Evolutionary conservation across 2,329 filamentous ascomycete genomes (phyloP).

Genomic region (Zymoseptoria brevis): DNA sequence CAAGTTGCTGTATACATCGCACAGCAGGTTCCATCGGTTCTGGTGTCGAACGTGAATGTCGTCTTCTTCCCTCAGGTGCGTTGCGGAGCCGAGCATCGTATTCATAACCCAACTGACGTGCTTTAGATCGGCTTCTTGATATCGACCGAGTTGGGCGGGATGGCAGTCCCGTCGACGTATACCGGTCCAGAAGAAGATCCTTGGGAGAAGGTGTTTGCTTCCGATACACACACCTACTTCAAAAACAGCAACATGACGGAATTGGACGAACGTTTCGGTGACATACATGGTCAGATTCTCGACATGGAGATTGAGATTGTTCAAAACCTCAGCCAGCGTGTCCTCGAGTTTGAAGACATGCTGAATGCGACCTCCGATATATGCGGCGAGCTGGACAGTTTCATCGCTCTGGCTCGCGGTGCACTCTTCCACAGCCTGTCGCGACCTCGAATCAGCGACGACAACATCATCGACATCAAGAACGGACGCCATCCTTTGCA

Average conservation of each 20-base stretch:
- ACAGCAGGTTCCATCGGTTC: slow-evolving; percentile 51
- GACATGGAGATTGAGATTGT: slow-evolving; percentile 87
- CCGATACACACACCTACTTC: slow-evolving; percentile 65
- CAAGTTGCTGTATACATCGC: slow-evolving; percentile 59
- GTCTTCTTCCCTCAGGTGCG: slow-evolving; percentile 71
- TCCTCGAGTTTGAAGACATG: slow-evolving; percentile 60
- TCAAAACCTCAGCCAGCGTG: slow-evolving; percentile 61
- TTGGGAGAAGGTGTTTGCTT: slow-evolving; percentile 74
- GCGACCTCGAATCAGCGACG: slow-evolving; percentile 59
- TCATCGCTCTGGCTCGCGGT: slow-evolving; percentile 71
- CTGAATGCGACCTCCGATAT: slow-evolving; percentile 66
- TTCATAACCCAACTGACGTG: not conserved
- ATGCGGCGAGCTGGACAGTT: slow-evolving; percentile 78
- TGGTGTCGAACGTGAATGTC: slow-evolving; percentile 57
- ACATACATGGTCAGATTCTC: slow-evolving; percentile 76
- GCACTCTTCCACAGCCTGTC: slow-evolving; percentile 66
- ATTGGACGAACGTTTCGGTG: slow-evolving; percentile 73
- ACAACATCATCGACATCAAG: slow-evolving; percentile 65
- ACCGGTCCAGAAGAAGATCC: slow-evolving; percentile 50
- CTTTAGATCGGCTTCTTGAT: slow-evolving; percentile 69
- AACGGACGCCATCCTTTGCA: slow-evolving; percentile 82
- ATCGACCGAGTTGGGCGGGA: slow-evolving; percentile 56
- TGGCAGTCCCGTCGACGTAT: slow-evolving; percentile 51
- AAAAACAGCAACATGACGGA: slow-evolving; percentile 76
- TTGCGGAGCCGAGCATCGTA: not conserved